A percentile compares a stretch with the other conserved stretches of the same genome.
phyloP scores from a whole-genome alignment of 768 basidiomycete species.

The Collybia mongolica region DNA sequence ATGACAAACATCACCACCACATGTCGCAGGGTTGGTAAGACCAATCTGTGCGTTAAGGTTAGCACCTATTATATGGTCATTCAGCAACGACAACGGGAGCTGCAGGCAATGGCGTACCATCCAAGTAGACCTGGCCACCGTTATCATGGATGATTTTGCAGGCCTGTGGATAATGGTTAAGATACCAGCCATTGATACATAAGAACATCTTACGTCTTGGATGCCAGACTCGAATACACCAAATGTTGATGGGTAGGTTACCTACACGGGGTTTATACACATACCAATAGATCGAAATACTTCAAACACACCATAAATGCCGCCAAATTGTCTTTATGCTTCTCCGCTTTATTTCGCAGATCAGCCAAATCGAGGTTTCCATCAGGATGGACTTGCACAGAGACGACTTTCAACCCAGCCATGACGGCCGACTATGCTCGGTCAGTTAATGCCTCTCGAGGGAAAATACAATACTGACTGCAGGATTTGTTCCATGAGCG shows the following conservation, averaged over 20 bases:
- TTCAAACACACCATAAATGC: constrained; percentile 80
- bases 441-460: constrained; percentile 11
- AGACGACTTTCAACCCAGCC: constrained; percentile 95
- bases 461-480: constrained; percentile 49
- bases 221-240: constrained; percentile 97
- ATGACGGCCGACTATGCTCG: constrained; percentile 83
- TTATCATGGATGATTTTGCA: constrained; percentile 92
- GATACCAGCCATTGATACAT: neutral
- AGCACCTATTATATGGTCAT: constrained; percentile 47
- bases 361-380: constrained; percentile 91
- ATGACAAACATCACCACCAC: constrained; percentile 97
- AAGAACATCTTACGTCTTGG: constrained; percentile 46
- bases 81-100: neutral
- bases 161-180: constrained; percentile 44
- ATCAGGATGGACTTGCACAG: constrained; percentile 86
- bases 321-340: constrained; percentile 88
- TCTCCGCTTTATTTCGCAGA: constrained; percentile 81
- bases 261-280: constrained; percentile 41
- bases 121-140: constrained; percentile 97
- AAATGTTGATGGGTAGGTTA: constrained; percentile 96
- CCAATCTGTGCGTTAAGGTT: constrained; percentile 96
- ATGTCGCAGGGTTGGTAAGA: constrained; percentile 88
- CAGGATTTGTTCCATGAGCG: constrained; percentile 98
- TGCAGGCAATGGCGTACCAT: constrained; percentile 47
- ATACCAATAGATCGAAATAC: neutral